Base-by-base conservation (phyloP, 306 rosid genomes). In the Albizia julibrissin region DNA sequence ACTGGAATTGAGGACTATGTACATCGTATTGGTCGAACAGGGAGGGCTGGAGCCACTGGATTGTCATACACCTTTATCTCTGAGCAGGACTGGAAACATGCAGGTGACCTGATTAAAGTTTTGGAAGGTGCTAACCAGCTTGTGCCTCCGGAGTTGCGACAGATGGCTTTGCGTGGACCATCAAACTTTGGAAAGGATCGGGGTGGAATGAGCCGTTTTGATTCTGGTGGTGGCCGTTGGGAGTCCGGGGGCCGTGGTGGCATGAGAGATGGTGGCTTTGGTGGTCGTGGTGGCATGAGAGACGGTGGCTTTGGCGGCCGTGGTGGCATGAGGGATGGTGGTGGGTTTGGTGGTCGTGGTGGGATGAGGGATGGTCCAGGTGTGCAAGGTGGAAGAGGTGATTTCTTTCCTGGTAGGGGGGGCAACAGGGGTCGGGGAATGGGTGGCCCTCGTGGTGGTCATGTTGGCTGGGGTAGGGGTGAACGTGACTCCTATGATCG, bases 11-110 rank as follows among this genome's bases (percentile, higher is more conserved):
- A 96, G 86, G 99, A 96, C 79, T 96, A 96, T 86, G 98, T 96
- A 26, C 99, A 96, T 80, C 93, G 99, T 21, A 96, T 96, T 39
- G 99, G 99, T 76, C 89, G 99, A 83, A 96, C 99, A 59, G 99
- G 99, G 56, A 89, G 99, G 84, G 99, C 99, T 79, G 99, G 99
- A 43, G 99, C 99, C 66, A 93, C 98, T 49, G 99, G 99, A 74
- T 7, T 93, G 76, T 71, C 99, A 1, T 93, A 93, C 88, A 96
- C 99, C 72, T 96, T 96, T 84, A 89, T 96, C 90, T 92, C 92
- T 49, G 99, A 96, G 86, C 98, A 96, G 89, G 99, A 96, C 71
- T 92, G 98, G 97, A 96, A 93, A 78, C 93, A 91, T 74, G 99
- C 99, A 0, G 89, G 91, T 79, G 99, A 96, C 82, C 83, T 96